These are phyloP conservation scores for Exophiala lecanii-corni DNA, from an alignment of 2,329 filamentous ascomycete genomes.

Conservation along the genomic window DNA sequence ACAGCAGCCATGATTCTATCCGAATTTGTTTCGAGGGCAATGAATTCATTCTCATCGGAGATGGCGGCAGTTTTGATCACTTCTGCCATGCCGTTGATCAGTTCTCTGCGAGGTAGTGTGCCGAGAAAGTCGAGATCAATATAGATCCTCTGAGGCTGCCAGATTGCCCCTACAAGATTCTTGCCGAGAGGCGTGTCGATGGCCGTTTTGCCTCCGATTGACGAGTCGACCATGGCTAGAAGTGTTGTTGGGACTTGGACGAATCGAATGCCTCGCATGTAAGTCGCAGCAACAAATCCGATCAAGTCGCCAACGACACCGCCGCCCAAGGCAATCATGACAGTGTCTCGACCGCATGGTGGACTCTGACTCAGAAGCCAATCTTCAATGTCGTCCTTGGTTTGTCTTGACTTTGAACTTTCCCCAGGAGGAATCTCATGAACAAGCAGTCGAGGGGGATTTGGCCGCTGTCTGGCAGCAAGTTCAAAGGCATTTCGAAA, in stretches of 20 bases:
- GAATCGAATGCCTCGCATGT: slow-evolving; percentile 95
- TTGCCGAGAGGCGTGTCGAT: slow-evolving; percentile 96
- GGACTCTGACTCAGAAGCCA: slow-evolving; percentile 82
- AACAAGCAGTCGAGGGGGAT: slow-evolving; percentile 64
- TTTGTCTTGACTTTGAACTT: slow-evolving; percentile 86
- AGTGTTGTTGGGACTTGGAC: slow-evolving; percentile 95
- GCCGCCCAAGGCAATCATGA: slow-evolving; percentile 89
- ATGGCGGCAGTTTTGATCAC: slow-evolving; percentile 97
- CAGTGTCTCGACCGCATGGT: slow-evolving; percentile 88
- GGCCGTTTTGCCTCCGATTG: slow-evolving; percentile 95
- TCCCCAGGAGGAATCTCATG: slow-evolving; percentile 88
- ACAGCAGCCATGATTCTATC: slow-evolving; percentile 69
- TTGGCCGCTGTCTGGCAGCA: slow-evolving; percentile 33
- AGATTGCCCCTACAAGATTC: slow-evolving; percentile 92
- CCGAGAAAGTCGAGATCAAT: slow-evolving; percentile 90
- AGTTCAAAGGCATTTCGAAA: slow-evolving; percentile 66
- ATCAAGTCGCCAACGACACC: slow-evolving; percentile 98
- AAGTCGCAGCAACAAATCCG: slow-evolving; percentile 93
- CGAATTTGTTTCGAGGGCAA: slow-evolving; percentile 75
- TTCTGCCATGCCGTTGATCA: slow-evolving; percentile 98
- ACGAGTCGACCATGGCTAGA: slow-evolving; percentile 96
- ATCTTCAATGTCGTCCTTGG: slow-evolving; percentile 93
- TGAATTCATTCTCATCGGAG: slow-evolving; percentile 85
- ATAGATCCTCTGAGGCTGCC: slow-evolving; percentile 91
- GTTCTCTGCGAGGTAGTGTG: slow-evolving; percentile 82